Base-by-base conservation (phyloP, 768 basidiomycete species). In the Boletus pseudo-olivaceus region DNA sequence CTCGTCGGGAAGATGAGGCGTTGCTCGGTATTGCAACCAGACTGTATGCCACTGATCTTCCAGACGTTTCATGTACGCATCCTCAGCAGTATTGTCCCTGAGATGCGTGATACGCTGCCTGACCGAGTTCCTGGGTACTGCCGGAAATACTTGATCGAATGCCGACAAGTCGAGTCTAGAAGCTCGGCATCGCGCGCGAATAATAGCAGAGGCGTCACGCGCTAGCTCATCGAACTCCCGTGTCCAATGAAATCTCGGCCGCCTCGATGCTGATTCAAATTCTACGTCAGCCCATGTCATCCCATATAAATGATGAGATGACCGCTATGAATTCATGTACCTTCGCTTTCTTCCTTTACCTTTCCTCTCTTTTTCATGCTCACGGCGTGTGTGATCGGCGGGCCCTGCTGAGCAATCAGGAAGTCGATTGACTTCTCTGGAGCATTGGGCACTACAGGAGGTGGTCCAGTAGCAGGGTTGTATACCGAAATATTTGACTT, bases 221-320 rank as follows among this genome's bases (percentile, higher is more conserved):
- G 88, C 86, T 37, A 94, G 79, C 56, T 98, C 96, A 52, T 98
- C 93, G 52, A 86, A 92, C 47, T 95, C 90, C 38, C 79, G 71
- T 51, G 82, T 90, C 93, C 93, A 98, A 45, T 83, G 82, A 66
- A 93, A 92, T 51, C 86, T 78, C 45, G 84, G 80, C 17, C 89
- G 79, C 49, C 87, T 61, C n/a, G 47, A 63, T 23, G 46, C 63
- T 61, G 33, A 51, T 57, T 55, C 48, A 3, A 45, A 32, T 27
- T 45, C 38, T 23, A 15, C 30, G 23, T 66, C 49, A 57, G 48
- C 26, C 27, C 20, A 23, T 34, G 14, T 47, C 14, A 34, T 43
- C 48, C 29, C 19, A 53, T 53, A 45, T 37, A 20, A 45, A 37
- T 6, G 15, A 27, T 32, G 9, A n/a, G 29, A 53, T 42, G 35